phyloP scores from a whole-genome alignment of 2,329 filamentous ascomycete genomes.

The Exophiala oligosperma region DNA sequence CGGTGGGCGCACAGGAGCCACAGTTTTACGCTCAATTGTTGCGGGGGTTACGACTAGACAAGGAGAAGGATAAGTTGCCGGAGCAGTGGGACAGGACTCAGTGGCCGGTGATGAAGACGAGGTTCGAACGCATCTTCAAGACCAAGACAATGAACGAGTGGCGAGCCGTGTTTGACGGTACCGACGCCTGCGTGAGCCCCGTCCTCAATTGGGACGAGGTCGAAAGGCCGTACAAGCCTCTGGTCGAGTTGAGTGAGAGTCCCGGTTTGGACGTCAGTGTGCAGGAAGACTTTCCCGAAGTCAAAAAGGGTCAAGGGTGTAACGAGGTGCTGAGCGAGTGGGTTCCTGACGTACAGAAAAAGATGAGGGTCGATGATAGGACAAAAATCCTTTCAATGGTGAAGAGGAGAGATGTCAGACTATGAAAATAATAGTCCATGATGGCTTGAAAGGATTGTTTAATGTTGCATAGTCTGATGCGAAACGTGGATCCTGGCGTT shows the following conservation, averaged over 20 bases:
- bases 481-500: too few relatives aligned
- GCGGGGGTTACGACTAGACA: slow-evolving; percentile 60
- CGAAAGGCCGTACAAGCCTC: slow-evolving; percentile 49
- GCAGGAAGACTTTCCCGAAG: slow-evolving; percentile 16
- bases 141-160: slow-evolving; percentile 72
- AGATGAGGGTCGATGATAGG: slow-evolving; percentile 5
- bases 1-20: slow-evolving; percentile 83
- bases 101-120: slow-evolving; percentile 65
- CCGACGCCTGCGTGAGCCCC: slow-evolving; percentile 89
- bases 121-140: slow-evolving; percentile 65
- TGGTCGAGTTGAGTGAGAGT: slow-evolving; percentile 60
- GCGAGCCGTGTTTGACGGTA: slow-evolving; percentile 82
- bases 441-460: too few relatives aligned
- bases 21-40: slow-evolving; percentile 74
- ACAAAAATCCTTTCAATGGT: slow-evolving; percentile 5
- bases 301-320: slow-evolving; percentile 15
- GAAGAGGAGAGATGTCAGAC: not conserved
- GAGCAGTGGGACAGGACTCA: slow-evolving; percentile 57
- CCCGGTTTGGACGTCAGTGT: slow-evolving; percentile 62
- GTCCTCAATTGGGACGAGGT: slow-evolving; percentile 75
- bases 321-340: slow-evolving; percentile 14
- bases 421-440: not conserved
- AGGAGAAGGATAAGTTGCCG: slow-evolving; percentile 34
- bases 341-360: not conserved
- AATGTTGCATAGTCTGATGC: too few relatives aligned